Base-by-base conservation (phyloP, 345 rosid species). In the Raphanus raphanistrum region DNA sequence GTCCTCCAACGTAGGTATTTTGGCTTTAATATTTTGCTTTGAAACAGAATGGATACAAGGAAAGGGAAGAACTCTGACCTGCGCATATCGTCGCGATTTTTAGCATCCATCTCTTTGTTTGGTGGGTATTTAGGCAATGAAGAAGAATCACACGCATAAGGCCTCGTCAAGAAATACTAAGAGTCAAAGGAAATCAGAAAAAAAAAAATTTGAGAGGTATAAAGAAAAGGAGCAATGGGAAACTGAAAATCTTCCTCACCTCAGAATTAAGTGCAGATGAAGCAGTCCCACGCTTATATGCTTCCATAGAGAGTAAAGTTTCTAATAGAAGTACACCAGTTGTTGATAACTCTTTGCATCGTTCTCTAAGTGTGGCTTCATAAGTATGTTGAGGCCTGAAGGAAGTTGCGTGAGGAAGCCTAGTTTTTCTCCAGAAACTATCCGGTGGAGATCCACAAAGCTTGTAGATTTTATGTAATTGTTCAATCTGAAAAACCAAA, bases 401-500 rank as follows among this genome's bases (percentile, higher is more conserved):
- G 79, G 87, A 81, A 8, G 90, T 81, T 54, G 86, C 86, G 33
- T 85, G 88, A 38, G 88, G 85, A 81, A 91, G 81, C 80, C 80
- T 86, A 27, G 60, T 66, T 72, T 62, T 85, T 71, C 83, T 88
- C 93, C 97, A 89, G 54, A 76, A 91, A 41, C 85, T 85, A 45
- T 91, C 97, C 5, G 84, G 64, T 63, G 97, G 97, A 31, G 93
- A 89, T 41, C 97, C 97, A 65, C 93, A 91, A 17, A 89, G 88
- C 80, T 82, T 88, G 79, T 89, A 91, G 60, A 89, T 87, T 76
- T 91, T 91, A 78, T 91, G 96, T 45, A 91, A 62, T 76, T 91
- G 96, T 72, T 91, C 96, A 50, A 90, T 90, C 94, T 90, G 79
- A 26, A 61, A 55, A 32, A 57, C 67, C 17, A 77, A 13, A 55